A percentile compares a stretch with the other conserved stretches of the same genome.
phyloP scores from a whole-genome alignment of 2,329 filamentous ascomycete genomes.

The Scedosporium minutisporum region DNA sequence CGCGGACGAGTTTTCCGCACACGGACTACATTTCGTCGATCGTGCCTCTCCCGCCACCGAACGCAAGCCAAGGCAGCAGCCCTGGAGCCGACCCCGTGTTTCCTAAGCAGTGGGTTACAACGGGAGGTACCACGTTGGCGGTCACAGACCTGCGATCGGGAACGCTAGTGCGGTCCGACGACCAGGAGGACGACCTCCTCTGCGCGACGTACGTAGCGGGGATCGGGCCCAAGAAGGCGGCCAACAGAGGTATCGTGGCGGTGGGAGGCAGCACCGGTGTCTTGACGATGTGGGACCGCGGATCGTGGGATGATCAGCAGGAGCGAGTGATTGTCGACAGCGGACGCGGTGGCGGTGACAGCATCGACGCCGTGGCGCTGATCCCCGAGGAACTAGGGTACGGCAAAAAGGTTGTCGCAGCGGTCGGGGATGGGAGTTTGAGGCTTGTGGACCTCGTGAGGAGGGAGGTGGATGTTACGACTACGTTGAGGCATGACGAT shows the following conservation, averaged over 20 bases:
- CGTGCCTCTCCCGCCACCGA: constrained; percentile 70
- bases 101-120: constrained; percentile 90
- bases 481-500: constrained; percentile 65
- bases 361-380: constrained; percentile 66
- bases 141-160: constrained; percentile 82
- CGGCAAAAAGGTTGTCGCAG: constrained; percentile 63
- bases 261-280: constrained; percentile 73
- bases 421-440: constrained; percentile 71
- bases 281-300: constrained; percentile 86
- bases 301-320: constrained; percentile 90
- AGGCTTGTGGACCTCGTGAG: constrained; percentile 64
- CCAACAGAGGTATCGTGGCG: constrained; percentile 59
- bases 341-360: constrained; percentile 54
- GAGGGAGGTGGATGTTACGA: constrained; percentile 61
- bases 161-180: constrained; percentile 79
- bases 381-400: constrained; percentile 63
- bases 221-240: constrained; percentile 54
- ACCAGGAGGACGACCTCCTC: constrained; percentile 91
- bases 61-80: constrained; percentile 37
- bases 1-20: constrained; percentile 77
- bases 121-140: constrained; percentile 81
- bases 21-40: constrained; percentile 88
- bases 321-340: constrained; percentile 70
- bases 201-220: constrained; percentile 70
- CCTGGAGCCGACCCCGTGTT: constrained; percentile 69